These are phyloP conservation scores for Aureobasidium mangrovei DNA, from an alignment of 2,329 filamentous ascomycete genomes.

Conservation along the genomic window DNA sequence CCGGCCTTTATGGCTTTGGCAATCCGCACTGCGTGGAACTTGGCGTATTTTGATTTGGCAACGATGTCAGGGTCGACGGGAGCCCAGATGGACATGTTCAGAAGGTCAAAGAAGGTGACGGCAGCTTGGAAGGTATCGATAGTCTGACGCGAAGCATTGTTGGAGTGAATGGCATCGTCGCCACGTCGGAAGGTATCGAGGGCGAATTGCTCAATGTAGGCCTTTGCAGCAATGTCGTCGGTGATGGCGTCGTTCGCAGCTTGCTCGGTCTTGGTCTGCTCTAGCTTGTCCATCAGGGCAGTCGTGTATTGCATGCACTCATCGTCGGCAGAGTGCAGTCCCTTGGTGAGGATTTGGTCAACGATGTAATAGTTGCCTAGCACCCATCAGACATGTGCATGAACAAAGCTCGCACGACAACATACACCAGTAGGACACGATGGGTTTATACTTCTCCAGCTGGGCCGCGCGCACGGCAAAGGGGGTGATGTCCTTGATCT, in stretches of 20 bases:
- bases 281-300: conserved; percentile 81
- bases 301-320: conserved; percentile 76
- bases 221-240: conserved; percentile 78
- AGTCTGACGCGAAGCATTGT: conserved; percentile 84
- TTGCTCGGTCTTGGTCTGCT: conserved; percentile 67
- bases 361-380: conserved; percentile 85
- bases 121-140: conserved; percentile 90
- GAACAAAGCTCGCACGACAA: conserved; percentile 22
- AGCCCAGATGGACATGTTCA: conserved; percentile 66
- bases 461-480: conserved; percentile 79
- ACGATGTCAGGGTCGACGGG: conserved; percentile 63
- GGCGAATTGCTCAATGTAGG: conserved; percentile 90
- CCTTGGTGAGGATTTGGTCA: conserved; percentile 76
- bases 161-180: conserved; percentile 69
- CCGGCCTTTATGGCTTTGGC: conserved; percentile 83
- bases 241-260: conserved; percentile 71
- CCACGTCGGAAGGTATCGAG: conserved; percentile 79
- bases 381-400: not conserved
- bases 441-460: conserved; percentile 74
- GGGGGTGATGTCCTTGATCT: conserved; percentile 61
- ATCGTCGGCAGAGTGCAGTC: conserved; percentile 67
- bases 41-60: conserved; percentile 90
- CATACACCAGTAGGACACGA: conserved; percentile 92
- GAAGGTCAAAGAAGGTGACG: conserved; percentile 81
- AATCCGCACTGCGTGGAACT: conserved; percentile 90